phyloP scores from a whole-genome alignment of 2,329 filamentous ascomycete genomes.

The Diaporthe sp. region DNA sequence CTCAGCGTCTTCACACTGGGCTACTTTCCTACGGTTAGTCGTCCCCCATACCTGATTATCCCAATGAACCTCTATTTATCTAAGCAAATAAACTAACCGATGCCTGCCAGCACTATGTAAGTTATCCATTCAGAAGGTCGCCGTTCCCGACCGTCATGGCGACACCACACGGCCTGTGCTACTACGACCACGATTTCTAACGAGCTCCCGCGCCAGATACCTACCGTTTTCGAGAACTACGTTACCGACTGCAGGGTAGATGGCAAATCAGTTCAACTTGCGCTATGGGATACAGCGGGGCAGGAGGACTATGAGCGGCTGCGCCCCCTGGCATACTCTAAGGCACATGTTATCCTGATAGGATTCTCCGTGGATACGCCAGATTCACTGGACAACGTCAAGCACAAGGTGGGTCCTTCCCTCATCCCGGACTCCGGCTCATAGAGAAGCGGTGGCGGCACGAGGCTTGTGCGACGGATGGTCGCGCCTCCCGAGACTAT shows the following conservation, averaged over 20 bases:
- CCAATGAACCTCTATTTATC: slow-evolving; percentile 27
- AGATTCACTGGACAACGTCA: slow-evolving; percentile 97
- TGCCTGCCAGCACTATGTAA: slow-evolving; percentile 69
- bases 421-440: not conserved
- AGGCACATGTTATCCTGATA: slow-evolving; percentile 97
- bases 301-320: slow-evolving; percentile 99
- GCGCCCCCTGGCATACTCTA: slow-evolving; percentile 93
- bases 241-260: slow-evolving; percentile 99
- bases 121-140: slow-evolving; percentile 44
- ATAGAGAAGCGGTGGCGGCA: not conserved
- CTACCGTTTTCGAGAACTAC: slow-evolving; percentile 99
- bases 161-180: not conserved
- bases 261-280: slow-evolving; percentile 97
- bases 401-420: slow-evolving; percentile 82
- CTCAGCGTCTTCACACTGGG: slow-evolving; percentile 97
- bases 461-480: slow-evolving; percentile 32
- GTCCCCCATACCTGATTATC: slow-evolving; percentile 32
- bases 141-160: slow-evolving; percentile 39
- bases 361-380: slow-evolving; percentile 96
- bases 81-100: slow-evolving; percentile 47
- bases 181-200: slow-evolving; percentile 33
- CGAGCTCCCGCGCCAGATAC: slow-evolving; percentile 71
- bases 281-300: slow-evolving; percentile 99
- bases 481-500: slow-evolving; percentile 17
- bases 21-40: slow-evolving; percentile 94